Evolutionary conservation across 2,329 filamentous ascomycete genomes (phyloP).

Genomic region (Trichoderma koningiopsis): DNA sequence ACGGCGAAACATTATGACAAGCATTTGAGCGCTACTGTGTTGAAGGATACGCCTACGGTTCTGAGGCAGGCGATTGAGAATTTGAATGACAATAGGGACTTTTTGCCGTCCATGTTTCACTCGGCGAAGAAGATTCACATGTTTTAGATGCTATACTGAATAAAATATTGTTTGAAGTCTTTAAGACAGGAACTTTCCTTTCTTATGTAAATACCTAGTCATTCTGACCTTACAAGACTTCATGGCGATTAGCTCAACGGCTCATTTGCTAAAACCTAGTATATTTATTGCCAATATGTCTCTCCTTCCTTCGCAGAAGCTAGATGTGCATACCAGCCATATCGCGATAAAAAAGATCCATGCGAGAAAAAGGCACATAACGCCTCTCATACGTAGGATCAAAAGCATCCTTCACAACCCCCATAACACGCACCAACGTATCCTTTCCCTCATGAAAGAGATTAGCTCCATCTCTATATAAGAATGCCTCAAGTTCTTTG

Average conservation of each 20-base stretch:
- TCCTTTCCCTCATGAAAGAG: neutral
- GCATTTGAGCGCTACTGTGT: slow-evolving; percentile 20
- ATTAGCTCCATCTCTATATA: neutral
- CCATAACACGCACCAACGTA: neutral
- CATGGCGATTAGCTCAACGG: neutral
- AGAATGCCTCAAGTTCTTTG: neutral
- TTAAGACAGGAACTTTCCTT: neutral
- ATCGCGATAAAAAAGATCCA: too few species aligned
- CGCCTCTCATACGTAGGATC: neutral
- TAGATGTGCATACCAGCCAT: neutral
- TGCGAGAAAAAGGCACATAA: neutral
- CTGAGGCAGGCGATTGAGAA: slow-evolving; percentile 27
- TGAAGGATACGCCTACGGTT: slow-evolving; percentile 24
- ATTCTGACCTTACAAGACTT: neutral
- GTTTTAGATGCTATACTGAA: neutral
- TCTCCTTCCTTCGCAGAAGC: neutral
- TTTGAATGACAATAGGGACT: slow-evolving; percentile 26
- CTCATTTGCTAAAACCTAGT: neutral
- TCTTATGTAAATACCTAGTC: neutral
- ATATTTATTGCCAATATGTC: neutral
- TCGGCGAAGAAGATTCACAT: slow-evolving; percentile 25
- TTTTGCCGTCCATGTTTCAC: slow-evolving; percentile 27
- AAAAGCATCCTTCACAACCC: neutral
- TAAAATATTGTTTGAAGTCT: neutral
- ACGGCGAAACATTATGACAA: slow-evolving; percentile 16